Evolutionary conservation across 495 filamentous ascomycete species (phyloP), one percentile per base, ranked within the genome.

Genomic region (Ascobolus immersus): DNA sequence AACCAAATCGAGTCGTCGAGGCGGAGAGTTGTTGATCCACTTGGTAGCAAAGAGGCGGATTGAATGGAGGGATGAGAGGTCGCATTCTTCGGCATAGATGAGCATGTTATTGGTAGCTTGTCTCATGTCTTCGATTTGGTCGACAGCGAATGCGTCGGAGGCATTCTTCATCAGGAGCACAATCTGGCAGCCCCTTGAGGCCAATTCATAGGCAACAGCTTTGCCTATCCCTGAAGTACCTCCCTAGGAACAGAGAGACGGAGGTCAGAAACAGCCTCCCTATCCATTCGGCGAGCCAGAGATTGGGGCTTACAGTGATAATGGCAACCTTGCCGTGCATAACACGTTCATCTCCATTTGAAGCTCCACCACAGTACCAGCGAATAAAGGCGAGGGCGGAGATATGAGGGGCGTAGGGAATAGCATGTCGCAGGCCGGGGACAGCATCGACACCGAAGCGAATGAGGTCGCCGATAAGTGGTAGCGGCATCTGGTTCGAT

Each of bases 1-100:
- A 15, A 99, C 55, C 69, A 84, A 79, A 52, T 99, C 86, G 4
- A 99, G 58, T n/a, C 86, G 67, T 23, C 86, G 67, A 14, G 81
- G 75, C 0, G 89, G 82, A 18, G 71, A 65, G 50, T 94, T 99
- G 53, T 99, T 82, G 43, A 94, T 75, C 80, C 89, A 99, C 56
- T 81, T 81, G 2, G 86, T 99, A n/a, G 86, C 86, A 48, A 99
- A 99, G 37, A 70, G 60, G 17, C 86, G 77, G 36, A 99, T 70
- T 39, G 73, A 82, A 46, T 92, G 67, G 12, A 94, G 58, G 9
- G 75, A 82, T 17, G 72, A 54, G 25, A 99, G 69, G 41, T 99
- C 82, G 21, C 86, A 78, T 50, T 89, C 74, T 51, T 99, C 86
- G 35, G 89, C 81, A 44, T 82, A 93, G 44, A 99, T 78, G 36